Evolutionary conservation across 2,329 filamentous ascomycete genomes (phyloP).

Genomic region (Phoma sp.): DNA sequence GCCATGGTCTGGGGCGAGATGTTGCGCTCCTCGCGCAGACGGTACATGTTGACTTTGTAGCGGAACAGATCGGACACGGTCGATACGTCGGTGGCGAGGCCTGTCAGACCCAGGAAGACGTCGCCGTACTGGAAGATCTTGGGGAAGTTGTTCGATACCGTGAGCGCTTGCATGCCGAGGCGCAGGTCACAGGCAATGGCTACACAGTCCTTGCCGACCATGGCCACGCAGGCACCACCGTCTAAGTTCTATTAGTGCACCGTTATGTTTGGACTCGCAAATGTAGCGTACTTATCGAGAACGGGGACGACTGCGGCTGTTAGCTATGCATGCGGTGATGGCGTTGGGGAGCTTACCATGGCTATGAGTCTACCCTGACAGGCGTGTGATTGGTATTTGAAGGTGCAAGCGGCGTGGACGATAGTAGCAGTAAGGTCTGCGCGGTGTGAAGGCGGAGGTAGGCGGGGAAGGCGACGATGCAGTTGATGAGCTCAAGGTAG

Average conservation of each 20-base stretch:
- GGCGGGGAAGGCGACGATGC: slow-evolving; percentile 1
- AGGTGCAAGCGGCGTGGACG: neutral
- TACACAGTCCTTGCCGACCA: slow-evolving; percentile 99
- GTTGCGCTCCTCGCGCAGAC: slow-evolving; percentile 94
- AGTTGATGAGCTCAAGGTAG: slow-evolving; percentile 12
- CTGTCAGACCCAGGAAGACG: slow-evolving; percentile 93
- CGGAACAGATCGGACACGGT: slow-evolving; percentile 97
- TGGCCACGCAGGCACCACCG: slow-evolving; percentile 95
- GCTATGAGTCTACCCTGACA: slow-evolving; percentile 23
- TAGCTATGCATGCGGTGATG: slow-evolving; percentile 32
- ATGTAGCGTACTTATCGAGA: slow-evolving; percentile 80
- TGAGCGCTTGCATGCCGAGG: slow-evolving; percentile 93
- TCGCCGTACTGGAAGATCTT: slow-evolving; percentile 99
- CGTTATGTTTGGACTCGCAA: slow-evolving; percentile 14
- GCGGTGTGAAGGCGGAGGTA: neutral
- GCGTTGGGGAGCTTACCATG: slow-evolving; percentile 46
- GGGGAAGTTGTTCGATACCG: slow-evolving; percentile 99
- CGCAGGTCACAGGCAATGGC: slow-evolving; percentile 99
- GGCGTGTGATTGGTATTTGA: neutral
- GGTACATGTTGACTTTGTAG: slow-evolving; percentile 99
- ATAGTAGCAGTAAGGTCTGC: neutral
- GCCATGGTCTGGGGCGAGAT: slow-evolving; percentile 95
- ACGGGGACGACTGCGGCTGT: slow-evolving; percentile 76
- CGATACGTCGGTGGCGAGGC: slow-evolving; percentile 91
- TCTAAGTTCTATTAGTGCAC: slow-evolving; percentile 52